Base-by-base conservation (phyloP, 257 asterid genomes). In the Haberlea rhodopensis region DNA sequence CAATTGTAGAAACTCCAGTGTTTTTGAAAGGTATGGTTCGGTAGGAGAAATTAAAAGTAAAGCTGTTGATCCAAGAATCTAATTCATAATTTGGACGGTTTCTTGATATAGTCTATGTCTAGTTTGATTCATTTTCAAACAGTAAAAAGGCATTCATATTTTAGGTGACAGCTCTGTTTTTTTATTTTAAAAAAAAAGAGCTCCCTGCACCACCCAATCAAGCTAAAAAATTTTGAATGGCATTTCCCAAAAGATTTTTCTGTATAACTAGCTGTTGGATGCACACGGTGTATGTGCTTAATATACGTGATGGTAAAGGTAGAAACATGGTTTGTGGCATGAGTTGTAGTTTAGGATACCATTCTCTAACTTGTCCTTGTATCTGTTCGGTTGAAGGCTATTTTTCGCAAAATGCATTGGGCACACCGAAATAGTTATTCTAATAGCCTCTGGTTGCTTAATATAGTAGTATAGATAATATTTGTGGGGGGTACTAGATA, bases 1-100 rank as follows among this genome's bases (percentile, higher is more conserved):
- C 43, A 60, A 21, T 60, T 40, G 13, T 45, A 27, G 51, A 55
- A 40, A 66, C 26, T 72, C 51, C 23, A 34, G 16, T 61, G n/a
- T 13, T 54, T 46, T 18, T 20, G 27, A 24, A 60, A 53, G 24
- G 8, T 21, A 22, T 52, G 55, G 52, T 40, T 53, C 31, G 48
- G 6, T 20, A 8, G 40, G 58, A 18, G 46, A 25, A 23, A 45
- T 52, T 68, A 21, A 57, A 49, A 56, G 53, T 13, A 34, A 54
- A 65, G 32, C 52, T 53, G n/a, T 57, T 27, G 57, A 28, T 63
- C 34, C 37, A 10, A 51, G n/a, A 51, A 37, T 57, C 60, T 28
- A 16, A 25, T 6, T 21, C 51, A 53, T 24, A 60, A 21, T 15
- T 28, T 43, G 19, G 8, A 43, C 13, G 49, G 49, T 37, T 18